phyloP scores from a whole-genome alignment of 805 yeast species.

The Schwanniomyces occidentalis region DNA sequence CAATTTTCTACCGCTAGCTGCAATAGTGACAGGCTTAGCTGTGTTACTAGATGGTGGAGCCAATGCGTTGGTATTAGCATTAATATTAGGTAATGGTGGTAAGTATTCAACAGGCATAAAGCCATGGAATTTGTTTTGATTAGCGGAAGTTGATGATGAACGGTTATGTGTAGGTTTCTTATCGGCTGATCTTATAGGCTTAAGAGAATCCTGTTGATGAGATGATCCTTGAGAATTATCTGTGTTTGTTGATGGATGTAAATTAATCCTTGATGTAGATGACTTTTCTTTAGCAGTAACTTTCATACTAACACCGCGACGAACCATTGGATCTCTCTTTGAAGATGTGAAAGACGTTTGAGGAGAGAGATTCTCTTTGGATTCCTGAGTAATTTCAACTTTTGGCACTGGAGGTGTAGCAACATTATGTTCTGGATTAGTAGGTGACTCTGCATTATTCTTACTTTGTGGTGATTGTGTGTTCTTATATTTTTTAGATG shows the following conservation, averaged over 20 bases:
- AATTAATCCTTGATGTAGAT: slow-evolving; percentile 18
- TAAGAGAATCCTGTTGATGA: slow-evolving; percentile 1
- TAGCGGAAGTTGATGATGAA: slow-evolving; percentile 28
- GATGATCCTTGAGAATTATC: slow-evolving; percentile 5
- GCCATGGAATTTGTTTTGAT: slow-evolving; percentile 31
- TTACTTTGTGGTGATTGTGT: slow-evolving; percentile 9
- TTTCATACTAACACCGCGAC: slow-evolving; percentile 62
- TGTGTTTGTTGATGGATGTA: slow-evolving; percentile 10
- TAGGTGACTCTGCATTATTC: slow-evolving; percentile 6
- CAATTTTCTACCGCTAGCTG: slow-evolving; percentile 28
- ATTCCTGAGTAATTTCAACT: slow-evolving; percentile 12
- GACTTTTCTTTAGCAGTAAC: slow-evolving; percentile 58
- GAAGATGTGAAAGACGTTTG: slow-evolving; percentile 7
- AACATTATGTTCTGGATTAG: slow-evolving; percentile 6
- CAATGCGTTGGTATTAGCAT: slow-evolving; percentile 25
- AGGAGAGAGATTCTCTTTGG: slow-evolving; percentile 12
- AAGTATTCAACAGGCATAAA: slow-evolving; percentile 43
- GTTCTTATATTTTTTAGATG: slow-evolving; percentile 29
- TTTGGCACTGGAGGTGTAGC: slow-evolving; percentile 11
- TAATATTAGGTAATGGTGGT: slow-evolving; percentile 47
- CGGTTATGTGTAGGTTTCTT: slow-evolving; percentile 20
- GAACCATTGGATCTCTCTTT: slow-evolving; percentile 45
- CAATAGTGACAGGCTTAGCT: slow-evolving; percentile 8
- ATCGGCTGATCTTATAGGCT: slow-evolving; percentile 19
- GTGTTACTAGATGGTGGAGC: slow-evolving; percentile 10